Percentiles rank a stretch among this genome's conserved stretches.
These are phyloP conservation scores for Cicer bijugum DNA, from an alignment of 306 rosid species.

Conservation along the genomic window DNA sequence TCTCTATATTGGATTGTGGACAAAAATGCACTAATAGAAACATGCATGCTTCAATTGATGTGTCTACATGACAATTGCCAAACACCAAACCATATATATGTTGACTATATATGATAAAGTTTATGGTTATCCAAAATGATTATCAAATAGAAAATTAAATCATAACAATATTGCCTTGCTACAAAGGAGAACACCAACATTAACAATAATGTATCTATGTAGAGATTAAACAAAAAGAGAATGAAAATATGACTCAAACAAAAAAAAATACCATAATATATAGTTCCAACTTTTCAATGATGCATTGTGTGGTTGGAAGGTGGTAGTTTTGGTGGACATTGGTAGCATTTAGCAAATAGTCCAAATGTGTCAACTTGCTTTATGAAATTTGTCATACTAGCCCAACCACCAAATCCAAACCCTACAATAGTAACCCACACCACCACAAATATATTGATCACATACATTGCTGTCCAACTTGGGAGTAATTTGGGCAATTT, in stretches of 20 bases:
- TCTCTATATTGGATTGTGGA: conserved; percentile 3
- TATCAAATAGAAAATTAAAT: conserved; percentile 31
- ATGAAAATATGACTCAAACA: conserved; percentile 48
- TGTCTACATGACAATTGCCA: conserved; percentile 33
- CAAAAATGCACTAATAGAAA: conserved; percentile 36
- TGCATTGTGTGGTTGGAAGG: conserved; percentile 50
- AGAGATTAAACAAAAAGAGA: conserved; percentile 40
- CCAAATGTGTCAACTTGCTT: conserved; percentile 85
- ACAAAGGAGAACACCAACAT: conserved; percentile 48
- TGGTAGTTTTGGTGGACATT: conserved; percentile 58
- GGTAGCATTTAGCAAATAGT: conserved; percentile 87
- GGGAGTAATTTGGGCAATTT: conserved; percentile 74
- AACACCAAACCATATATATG: conserved; percentile 40
- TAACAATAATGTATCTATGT: conserved; percentile 35
- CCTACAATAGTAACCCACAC: conserved; percentile 80
- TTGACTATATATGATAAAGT: conserved; percentile 34
- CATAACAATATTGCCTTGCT: conserved; percentile 41
- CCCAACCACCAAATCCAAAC: conserved; percentile 97
- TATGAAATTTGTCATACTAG: conserved; percentile 89
- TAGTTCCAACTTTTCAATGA: conserved; percentile 48
- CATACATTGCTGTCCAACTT: conserved; percentile 70
- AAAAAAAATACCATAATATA: conserved; percentile 26
- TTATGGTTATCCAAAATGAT: conserved; percentile 37
- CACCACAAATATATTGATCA: conserved; percentile 72
- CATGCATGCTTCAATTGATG: conserved; percentile 40